phyloP scores from a whole-genome alignment of 768 basidiomycete genomes.

The Boletales sp. region DNA sequence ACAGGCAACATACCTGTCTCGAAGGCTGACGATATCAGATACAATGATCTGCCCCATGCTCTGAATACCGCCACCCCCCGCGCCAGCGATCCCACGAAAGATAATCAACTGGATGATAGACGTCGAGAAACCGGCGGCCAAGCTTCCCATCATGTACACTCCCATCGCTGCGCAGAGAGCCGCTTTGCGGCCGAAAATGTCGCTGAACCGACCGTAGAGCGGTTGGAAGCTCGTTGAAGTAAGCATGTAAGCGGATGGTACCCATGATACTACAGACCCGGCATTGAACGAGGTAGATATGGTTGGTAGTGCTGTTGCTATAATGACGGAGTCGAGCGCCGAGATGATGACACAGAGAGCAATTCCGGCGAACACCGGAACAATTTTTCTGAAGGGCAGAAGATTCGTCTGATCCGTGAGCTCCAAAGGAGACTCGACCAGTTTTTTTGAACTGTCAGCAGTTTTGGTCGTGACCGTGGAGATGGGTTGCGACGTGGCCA shows the following conservation, averaged over 20 bases:
- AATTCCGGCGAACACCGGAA: conserved; percentile 60
- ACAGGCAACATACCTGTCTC: conserved; percentile 46
- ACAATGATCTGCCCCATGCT: conserved; percentile 70
- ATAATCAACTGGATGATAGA: conserved; percentile 66
- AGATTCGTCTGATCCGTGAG: conserved; percentile 78
- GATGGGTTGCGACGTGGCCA: conserved; percentile 2
- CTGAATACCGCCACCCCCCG: conserved; percentile 68
- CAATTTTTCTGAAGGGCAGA: conserved; percentile 59
- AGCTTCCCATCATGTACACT: conserved; percentile 63
- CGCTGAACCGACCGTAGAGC: conserved; percentile 58
- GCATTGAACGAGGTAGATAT: conserved; percentile 65
- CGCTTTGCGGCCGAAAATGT: conserved; percentile 65
- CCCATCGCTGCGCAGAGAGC: conserved; percentile 54
- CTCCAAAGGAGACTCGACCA: conserved; percentile 2
- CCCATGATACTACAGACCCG: conserved; percentile 48
- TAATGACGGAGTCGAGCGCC: conserved; percentile 66
- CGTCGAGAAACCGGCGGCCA: conserved; percentile 61
- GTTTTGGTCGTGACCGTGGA: conserved; percentile 3
- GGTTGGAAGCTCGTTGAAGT: conserved; percentile 45
- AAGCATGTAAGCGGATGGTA: conserved; percentile 68
- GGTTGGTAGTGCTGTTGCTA: conserved; percentile 69
- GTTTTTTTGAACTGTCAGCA: neutral
- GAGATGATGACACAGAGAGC: conserved; percentile 60
- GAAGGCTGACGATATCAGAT: conserved; percentile 68
- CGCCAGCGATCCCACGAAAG: conserved; percentile 63